These are phyloP conservation scores for Lentithecium fluviatile DNA, from an alignment of 495 filamentous ascomycete genomes.

Conservation along the genomic window DNA sequence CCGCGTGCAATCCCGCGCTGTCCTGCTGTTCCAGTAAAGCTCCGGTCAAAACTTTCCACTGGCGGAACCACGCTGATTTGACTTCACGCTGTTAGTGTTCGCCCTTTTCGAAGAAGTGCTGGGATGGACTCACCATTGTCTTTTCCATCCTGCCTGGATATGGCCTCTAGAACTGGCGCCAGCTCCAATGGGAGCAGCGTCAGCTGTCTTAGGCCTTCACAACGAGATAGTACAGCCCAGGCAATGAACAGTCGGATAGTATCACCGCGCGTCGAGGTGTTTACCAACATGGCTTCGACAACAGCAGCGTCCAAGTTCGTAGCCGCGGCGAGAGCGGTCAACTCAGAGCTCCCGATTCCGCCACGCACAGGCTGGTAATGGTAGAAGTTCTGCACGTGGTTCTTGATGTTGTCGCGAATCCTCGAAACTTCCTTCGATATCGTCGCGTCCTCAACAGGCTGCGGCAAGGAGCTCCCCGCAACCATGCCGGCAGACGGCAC, in stretches of 20 bases:
- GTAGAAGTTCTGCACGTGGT: constrained; percentile 43
- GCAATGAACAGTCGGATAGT: constrained; percentile 34
- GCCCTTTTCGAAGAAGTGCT: background rate
- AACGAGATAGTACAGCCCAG: constrained; percentile 34
- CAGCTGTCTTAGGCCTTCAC: constrained; percentile 3
- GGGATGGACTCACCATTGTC: constrained; percentile 8
- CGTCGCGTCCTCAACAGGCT: constrained; percentile 36
- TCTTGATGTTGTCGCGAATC: constrained; percentile 40
- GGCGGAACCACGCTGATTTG: constrained; percentile 31
- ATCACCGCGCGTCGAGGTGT: constrained; percentile 3
- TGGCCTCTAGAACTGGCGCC: background rate
- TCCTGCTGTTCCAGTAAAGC: constrained; percentile 33
- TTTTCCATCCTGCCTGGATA: background rate
- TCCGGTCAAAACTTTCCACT: constrained; percentile 38
- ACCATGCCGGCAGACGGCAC: background rate
- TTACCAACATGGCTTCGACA: background rate
- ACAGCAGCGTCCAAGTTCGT: background rate
- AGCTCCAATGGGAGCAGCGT: constrained; percentile 14
- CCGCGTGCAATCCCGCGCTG: constrained; percentile 12
- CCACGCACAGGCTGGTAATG: background rate
- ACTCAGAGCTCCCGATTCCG: background rate
- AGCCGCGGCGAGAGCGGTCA: constrained; percentile 1
- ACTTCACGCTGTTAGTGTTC: constrained; percentile 1
- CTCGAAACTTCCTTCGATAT: constrained; percentile 37
- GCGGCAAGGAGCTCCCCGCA: constrained; percentile 21